Percentiles rank a stretch among this genome's conserved stretches.
phyloP scores from a whole-genome alignment of 176 grass and related monocot species.

The Guadua angustifolia region DNA sequence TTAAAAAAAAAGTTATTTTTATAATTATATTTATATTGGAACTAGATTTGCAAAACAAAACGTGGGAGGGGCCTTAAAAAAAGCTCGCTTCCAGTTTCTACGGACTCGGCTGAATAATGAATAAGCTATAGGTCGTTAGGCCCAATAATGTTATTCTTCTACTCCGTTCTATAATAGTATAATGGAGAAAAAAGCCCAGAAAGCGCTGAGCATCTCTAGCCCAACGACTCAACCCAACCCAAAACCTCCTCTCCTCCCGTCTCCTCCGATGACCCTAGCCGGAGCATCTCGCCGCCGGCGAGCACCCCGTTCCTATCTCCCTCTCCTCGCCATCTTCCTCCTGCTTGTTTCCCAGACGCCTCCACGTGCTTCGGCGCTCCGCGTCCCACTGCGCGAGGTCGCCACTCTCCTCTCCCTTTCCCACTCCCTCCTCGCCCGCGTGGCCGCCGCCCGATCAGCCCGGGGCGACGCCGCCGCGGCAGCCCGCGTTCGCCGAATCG shows the following conservation, averaged over 20 bases:
- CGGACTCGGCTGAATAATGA: neutral
- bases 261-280: conserved; percentile 33
- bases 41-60: no score
- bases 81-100: neutral
- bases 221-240: conserved; percentile 8
- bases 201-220: no score
- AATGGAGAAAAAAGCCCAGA: neutral
- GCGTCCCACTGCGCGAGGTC: conserved; percentile 55
- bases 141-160: neutral
- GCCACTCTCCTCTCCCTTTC: conserved; percentile 71
- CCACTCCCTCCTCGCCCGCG: conserved; percentile 80
- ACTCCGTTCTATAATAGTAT: neutral
- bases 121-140: neutral
- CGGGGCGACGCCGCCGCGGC: conserved; percentile 66
- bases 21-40: no score
- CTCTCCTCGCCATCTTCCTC: conserved; percentile 43
- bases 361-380: conserved; percentile 42
- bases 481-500: conserved; percentile 55
- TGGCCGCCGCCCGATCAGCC: conserved; percentile 63
- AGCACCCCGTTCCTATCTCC: conserved; percentile 15
- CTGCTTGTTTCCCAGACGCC: conserved; percentile 35
- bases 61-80: no score
- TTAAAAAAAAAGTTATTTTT: no score
- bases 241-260: neutral
- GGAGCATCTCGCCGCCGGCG: conserved; percentile 51